These are phyloP conservation scores for Rubia balearica DNA, from an alignment of 305 asterid species.

Conservation along the genomic window DNA sequence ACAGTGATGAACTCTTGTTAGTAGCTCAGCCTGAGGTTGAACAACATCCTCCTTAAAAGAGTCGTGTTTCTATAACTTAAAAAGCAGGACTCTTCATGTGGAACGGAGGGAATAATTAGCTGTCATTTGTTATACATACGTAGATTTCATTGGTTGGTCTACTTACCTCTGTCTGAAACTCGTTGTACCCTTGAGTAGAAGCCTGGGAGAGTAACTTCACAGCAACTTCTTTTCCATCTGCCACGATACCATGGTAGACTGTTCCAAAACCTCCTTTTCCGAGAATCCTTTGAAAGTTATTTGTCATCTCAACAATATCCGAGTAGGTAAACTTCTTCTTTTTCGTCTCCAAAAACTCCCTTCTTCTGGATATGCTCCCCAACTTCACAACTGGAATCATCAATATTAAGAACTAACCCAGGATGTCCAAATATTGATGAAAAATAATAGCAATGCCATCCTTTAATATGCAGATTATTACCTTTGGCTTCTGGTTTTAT, in stretches of 20 bases:
- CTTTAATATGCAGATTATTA: too few species aligned
- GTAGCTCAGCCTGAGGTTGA: conserved; percentile 24
- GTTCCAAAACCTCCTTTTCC: conserved; percentile 51
- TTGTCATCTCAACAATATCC: conserved; percentile 28
- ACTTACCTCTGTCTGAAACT: conserved; percentile 35
- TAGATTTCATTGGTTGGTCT: too few species aligned
- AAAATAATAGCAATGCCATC: too few species aligned
- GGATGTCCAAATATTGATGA: background rate
- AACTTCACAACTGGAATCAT: background rate
- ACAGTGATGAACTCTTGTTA: conserved; percentile 28
- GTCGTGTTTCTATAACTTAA: background rate
- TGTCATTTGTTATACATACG: too few species aligned
- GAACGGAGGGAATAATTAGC: background rate
- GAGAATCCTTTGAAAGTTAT: conserved; percentile 27
- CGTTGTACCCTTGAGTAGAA: conserved; percentile 24
- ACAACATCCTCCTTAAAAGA: background rate
- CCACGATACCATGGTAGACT: conserved; percentile 31
- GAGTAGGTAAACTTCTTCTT: conserved; percentile 26
- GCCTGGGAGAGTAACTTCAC: conserved; percentile 37
- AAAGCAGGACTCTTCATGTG: too few species aligned
- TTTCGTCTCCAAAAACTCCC: conserved; percentile 14
- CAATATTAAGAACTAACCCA: too few species aligned
- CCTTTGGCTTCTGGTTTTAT: background rate
- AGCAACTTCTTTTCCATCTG: conserved; percentile 32
- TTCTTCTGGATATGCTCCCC: background rate